Evolutionary conservation across 768 basidiomycete species (phyloP), one percentile per base, ranked within the genome.

Genomic region (Boletellus sp.): DNA sequence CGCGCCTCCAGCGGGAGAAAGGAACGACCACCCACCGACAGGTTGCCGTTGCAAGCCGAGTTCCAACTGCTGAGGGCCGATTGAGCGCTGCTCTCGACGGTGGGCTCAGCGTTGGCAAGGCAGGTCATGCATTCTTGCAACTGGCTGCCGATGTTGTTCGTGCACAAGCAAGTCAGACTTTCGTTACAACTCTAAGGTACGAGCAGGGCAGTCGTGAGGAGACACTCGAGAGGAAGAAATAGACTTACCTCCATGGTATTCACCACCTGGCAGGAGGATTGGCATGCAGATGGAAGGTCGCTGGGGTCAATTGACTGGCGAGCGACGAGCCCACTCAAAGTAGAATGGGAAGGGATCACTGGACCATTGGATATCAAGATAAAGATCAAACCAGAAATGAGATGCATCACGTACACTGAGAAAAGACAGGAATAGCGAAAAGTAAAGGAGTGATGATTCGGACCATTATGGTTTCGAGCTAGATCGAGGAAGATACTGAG

Each of bases 71-170:
- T 22, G 19, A 65, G 11, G 32, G 47, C 26, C 4, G 22, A 4
- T 22, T 62, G 26, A 3, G 65, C 65, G 0, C 13, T 4, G 7
- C 24, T 22, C 22, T 47, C 16, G 26, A 42, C 31, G 6, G 23
- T 2, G 13, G 55, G 39, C 0, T 52, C 50, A 4, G 23, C 19
- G 19, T 6, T 11, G 31, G 46, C 49, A n/a, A 67, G 3, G 42
- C 64, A 65, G 28, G 1, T 38, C 62, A 60, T 50, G 46, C 65
- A 65, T 16, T 51, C 16, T 17, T 54, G 16, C 17, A 65, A 35
- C 12, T 56, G 10, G 8, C 24, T 50, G 20, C 55, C 55, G 17
- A 64, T 12, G 16, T 51, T 16, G 20, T 6, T 20, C 22, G 36
- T 20, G n/a, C 64, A 65, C 1, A 56, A 2, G 45, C 60, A 61